Evolutionary conservation across 371 early-diverging fungal genomes (phyloP).

Genomic region (Haplosporangium sp.): DNA sequence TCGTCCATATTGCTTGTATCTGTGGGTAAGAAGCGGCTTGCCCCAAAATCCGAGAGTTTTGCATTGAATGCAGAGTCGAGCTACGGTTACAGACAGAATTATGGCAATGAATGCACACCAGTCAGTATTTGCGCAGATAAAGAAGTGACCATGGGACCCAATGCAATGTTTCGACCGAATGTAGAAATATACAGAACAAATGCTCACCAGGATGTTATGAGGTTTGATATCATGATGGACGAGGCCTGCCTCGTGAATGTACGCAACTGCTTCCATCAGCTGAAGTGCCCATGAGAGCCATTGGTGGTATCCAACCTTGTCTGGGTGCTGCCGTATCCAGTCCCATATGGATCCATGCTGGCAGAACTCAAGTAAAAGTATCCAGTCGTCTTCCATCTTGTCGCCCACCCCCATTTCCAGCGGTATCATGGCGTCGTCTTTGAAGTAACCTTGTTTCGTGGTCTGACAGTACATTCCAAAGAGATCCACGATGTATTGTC

Average conservation of each 20-base stretch:
- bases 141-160: background rate
- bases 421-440: background rate
- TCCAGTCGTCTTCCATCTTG: conserved; percentile 37
- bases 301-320: conserved; percentile 64
- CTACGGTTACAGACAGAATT: conserved; percentile 49
- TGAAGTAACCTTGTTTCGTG: conserved; percentile 10
- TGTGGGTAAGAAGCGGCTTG: conserved; percentile 32
- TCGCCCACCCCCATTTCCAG: conserved; percentile 3
- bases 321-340: conserved; percentile 65
- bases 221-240: conserved; percentile 92
- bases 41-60: conserved; percentile 59
- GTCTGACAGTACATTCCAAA: conserved; percentile 33
- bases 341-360: conserved; percentile 74
- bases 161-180: background rate
- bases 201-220: conserved; percentile 80
- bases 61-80: conserved; percentile 55
- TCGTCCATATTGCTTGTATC: background rate
- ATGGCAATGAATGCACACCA: background rate
- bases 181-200: background rate
- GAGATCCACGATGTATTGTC: conserved; percentile 33
- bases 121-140: background rate
- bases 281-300: conserved; percentile 81
- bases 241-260: conserved; percentile 72
- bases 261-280: conserved; percentile 72
- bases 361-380: conserved; percentile 73